phyloP scores from a whole-genome alignment of 2,329 filamentous ascomycete genomes.

The Colletotrichum agaves region DNA sequence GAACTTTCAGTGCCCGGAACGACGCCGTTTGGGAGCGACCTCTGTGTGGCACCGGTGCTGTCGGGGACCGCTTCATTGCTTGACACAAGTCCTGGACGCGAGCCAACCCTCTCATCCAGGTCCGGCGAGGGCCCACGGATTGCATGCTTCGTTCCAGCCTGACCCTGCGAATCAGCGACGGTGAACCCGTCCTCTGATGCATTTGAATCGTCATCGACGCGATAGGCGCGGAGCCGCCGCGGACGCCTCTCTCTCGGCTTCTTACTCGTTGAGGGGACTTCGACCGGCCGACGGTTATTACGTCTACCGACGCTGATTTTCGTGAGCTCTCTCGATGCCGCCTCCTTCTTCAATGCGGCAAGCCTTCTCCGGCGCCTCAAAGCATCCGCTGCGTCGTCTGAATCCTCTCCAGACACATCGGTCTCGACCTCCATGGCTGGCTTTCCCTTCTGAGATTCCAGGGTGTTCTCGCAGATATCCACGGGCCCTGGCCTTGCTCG shows the following conservation, averaged over 20 bases:
- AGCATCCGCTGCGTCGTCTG: slow-evolving; percentile 47
- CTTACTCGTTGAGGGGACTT: slow-evolving; percentile 21
- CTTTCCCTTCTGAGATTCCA: slow-evolving; percentile 57
- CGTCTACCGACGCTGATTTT: slow-evolving; percentile 49
- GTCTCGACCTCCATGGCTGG: slow-evolving; percentile 41
- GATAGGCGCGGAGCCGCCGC: neutral
- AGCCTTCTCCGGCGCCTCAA: slow-evolving; percentile 51
- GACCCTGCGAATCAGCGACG: slow-evolving; percentile 37
- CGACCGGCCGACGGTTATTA: neutral
- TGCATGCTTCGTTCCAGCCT: neutral
- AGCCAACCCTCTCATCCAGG: neutral
- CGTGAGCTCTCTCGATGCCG: slow-evolving; percentile 53
- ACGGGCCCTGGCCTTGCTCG: slow-evolving; percentile 45
- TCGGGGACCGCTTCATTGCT: slow-evolving; percentile 35
- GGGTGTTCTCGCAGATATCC: slow-evolving; percentile 57
- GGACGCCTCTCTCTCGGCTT: neutral
- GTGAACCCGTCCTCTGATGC: slow-evolving; percentile 36
- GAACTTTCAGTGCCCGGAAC: slow-evolving; percentile 29
- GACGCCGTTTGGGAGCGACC: neutral
- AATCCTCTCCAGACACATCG: slow-evolving; percentile 47
- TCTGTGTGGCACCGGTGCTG: slow-evolving; percentile 28
- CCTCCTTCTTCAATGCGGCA: slow-evolving; percentile 51
- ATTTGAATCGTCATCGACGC: neutral
- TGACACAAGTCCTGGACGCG: slow-evolving; percentile 6
- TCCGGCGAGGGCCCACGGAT: neutral